A percentile compares a stretch with the other conserved stretches of the same genome.
phyloP scores from a whole-genome alignment of 331 rosid species.

The Erythrophleum ivorense region DNA sequence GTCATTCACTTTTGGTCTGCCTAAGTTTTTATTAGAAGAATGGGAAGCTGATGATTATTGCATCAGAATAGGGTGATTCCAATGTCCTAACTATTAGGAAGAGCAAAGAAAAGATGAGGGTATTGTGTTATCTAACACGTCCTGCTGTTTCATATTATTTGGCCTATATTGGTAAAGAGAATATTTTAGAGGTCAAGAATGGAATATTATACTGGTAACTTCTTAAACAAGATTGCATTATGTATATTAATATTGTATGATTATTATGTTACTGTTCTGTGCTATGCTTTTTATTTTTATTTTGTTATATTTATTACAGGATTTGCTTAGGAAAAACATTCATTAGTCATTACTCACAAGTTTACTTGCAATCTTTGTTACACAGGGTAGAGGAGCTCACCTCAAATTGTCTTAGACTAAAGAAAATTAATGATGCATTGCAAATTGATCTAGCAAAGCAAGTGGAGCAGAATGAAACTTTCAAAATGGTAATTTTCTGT shows the following conservation, averaged over 20 bases:
- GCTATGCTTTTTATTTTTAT: not conserved
- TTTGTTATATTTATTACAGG: slow-evolving; percentile 2
- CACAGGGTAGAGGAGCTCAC: slow-evolving; percentile 83
- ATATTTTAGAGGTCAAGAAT: slow-evolving; percentile 13
- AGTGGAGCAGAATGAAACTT: slow-evolving; percentile 63
- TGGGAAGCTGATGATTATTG: slow-evolving; percentile 7
- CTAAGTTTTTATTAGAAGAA: not conserved
- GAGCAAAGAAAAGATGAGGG: not conserved
- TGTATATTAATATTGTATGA: not conserved
- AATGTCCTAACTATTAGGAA: not conserved
- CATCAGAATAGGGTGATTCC: not conserved
- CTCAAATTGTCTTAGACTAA: slow-evolving; percentile 57
- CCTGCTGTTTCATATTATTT: slow-evolving; percentile 1
- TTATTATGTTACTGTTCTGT: not conserved
- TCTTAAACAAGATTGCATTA: slow-evolving; percentile 7
- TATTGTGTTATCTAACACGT: not conserved
- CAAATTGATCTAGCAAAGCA: slow-evolving; percentile 62
- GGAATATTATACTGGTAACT: slow-evolving; percentile 20
- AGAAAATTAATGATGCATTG: slow-evolving; percentile 61
- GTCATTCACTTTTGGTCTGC: not conserved
- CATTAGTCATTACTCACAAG: not conserved
- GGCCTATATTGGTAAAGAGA: not conserved
- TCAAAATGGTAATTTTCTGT: slow-evolving; percentile 59
- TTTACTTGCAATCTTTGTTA: slow-evolving; percentile 42
- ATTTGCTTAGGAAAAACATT: slow-evolving; percentile 26